Conservation (phyloP, 139 green algal genomes). For the Ulvella scutata region DNA sequence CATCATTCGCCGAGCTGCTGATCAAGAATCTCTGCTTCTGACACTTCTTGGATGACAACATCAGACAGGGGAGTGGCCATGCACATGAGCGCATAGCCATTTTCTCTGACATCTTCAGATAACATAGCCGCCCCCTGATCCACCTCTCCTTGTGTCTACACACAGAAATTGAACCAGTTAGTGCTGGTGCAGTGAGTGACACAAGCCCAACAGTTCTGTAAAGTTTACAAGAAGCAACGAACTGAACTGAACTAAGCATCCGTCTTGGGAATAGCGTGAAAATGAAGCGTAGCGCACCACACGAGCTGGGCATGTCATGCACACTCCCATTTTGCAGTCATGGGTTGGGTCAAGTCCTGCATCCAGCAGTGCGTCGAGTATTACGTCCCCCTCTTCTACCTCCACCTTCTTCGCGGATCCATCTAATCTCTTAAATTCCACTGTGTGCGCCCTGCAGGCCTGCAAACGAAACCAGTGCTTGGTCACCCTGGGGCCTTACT, state of each 20-base stretch:
- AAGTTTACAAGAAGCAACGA: neutral
- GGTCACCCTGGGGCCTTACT: too few species aligned
- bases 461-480: too few species aligned
- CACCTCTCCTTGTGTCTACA: constrained; percentile 36
- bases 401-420: constrained; percentile 33
- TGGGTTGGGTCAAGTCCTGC: constrained; percentile 55
- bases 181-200: too few species aligned
- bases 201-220: neutral
- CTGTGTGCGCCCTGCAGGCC: neutral
- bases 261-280: neutral
- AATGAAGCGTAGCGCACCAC: constrained; percentile 18
- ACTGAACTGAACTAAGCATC: neutral
- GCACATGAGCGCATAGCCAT: constrained; percentile 77
- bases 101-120: constrained; percentile 47
- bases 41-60: constrained; percentile 43
- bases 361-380: constrained; percentile 55
- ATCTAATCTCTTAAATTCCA: constrained; percentile 8
- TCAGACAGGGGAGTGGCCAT: constrained; percentile 45
- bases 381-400: constrained; percentile 40
- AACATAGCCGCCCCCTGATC: constrained; percentile 74
- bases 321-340: constrained; percentile 84
- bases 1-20: neutral
- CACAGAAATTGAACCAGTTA: too few species aligned
- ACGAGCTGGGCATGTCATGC: constrained; percentile 62
- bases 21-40: constrained; percentile 31